Evolutionary conservation across 2,329 filamentous ascomycete genomes (phyloP).

Genomic region (Cercospora sp.): DNA sequence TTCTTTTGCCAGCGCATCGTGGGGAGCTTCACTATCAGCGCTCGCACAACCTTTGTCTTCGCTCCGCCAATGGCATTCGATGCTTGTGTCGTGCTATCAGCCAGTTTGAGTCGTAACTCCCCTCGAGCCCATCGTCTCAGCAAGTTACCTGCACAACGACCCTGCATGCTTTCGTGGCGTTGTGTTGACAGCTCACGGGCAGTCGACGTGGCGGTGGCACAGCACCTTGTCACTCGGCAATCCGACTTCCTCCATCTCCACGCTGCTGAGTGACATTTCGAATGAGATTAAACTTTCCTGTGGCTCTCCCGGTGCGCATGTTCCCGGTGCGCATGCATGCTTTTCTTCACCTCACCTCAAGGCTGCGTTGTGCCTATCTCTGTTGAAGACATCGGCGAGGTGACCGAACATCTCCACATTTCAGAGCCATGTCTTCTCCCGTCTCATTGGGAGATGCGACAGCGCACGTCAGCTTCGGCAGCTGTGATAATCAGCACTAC

Average conservation of each 20-base stretch:
- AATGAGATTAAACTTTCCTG: background rate
- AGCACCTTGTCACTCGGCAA: background rate
- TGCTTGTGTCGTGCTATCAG: background rate
- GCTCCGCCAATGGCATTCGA: background rate
- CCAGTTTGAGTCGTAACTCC: background rate
- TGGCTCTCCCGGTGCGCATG: background rate
- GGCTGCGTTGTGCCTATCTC: background rate
- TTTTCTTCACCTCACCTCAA: background rate
- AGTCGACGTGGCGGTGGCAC: background rate
- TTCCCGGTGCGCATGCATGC: background rate
- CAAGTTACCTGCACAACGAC: background rate
- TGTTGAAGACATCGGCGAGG: background rate
- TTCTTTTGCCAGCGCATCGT: background rate
- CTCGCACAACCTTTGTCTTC: background rate
- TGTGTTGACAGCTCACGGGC: background rate
- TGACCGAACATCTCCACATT: background rate
- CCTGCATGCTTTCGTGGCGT: background rate
- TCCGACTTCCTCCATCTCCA: background rate
- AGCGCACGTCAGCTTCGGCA: background rate
- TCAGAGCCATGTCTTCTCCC: background rate
- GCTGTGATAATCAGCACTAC: constrained; percentile 4
- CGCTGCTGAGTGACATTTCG: background rate
- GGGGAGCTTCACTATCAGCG: background rate
- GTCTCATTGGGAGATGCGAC: background rate
- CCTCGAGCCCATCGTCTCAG: background rate